These are phyloP conservation scores for Apophysomyces trapeziformis DNA, from an alignment of 371 early-diverging fungal species.

Conservation along the genomic window DNA sequence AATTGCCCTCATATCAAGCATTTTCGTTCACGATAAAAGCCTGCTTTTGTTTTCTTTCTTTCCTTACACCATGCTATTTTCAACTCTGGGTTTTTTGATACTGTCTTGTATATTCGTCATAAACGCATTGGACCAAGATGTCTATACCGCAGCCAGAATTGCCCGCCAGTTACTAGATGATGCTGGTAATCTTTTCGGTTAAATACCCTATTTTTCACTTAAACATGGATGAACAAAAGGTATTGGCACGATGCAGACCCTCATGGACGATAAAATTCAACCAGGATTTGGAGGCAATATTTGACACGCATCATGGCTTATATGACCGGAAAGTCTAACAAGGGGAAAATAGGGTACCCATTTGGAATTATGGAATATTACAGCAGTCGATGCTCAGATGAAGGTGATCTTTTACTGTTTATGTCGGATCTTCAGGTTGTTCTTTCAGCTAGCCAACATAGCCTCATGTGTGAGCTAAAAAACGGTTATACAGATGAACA, in stretches of 20 bases:
- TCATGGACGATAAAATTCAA: conserved; percentile 20
- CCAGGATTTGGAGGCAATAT: conserved; percentile 20
- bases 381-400: conserved; percentile 44
- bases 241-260: conserved; percentile 31
- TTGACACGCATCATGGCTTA: not conserved
- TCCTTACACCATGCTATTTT: not conserved
- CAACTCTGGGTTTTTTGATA: not conserved
- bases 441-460: conserved; percentile 14
- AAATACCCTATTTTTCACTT: not conserved
- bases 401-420: conserved; percentile 50
- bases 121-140: conserved; percentile 16
- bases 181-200: conserved; percentile 22
- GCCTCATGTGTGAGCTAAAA: not conserved
- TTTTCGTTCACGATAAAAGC: no score
- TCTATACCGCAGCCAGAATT: conserved; percentile 28
- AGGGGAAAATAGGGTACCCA: conserved; percentile 42
- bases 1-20: no score
- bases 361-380: conserved; percentile 65
- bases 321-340: no score
- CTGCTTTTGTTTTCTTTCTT: not conserved
- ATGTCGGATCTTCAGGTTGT: conserved; percentile 49
- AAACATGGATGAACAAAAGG: conserved; percentile 18
- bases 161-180: conserved; percentile 33
- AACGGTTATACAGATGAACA: conserved; percentile 36
- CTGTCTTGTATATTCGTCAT: not conserved